Conservation (phyloP, 1,284 basidiomycete species). For the Sporisorium exsertum region DNA sequence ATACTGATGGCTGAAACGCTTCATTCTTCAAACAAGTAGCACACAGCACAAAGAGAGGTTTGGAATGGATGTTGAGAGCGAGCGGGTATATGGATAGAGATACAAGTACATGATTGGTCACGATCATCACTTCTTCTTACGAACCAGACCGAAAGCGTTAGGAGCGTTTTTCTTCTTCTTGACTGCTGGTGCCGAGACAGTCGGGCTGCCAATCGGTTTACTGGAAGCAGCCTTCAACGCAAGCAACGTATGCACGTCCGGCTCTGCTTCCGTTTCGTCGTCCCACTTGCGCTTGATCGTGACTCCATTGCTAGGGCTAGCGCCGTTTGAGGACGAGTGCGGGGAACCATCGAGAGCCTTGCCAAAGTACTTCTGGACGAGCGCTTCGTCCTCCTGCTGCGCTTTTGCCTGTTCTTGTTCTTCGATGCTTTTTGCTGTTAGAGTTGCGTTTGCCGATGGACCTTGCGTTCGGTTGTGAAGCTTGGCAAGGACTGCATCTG, state of each 20-base stretch:
- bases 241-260: constrained; percentile 26
- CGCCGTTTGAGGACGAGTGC: not conserved
- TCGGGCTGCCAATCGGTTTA: not conserved
- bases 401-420: constrained; percentile 72
- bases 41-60: not conserved
- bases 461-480: constrained; percentile 10
- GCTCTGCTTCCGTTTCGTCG: constrained; percentile 36
- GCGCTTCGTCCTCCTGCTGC: constrained; percentile 90
- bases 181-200: constrained; percentile 2
- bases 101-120: constrained; percentile 15
- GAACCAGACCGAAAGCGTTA: constrained; percentile 66
- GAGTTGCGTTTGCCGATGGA: not conserved
- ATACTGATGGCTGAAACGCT: too few relatives aligned
- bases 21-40: not conserved
- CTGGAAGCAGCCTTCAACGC: constrained; percentile 18
- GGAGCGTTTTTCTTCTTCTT: constrained; percentile 59
- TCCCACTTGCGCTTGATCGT: constrained; percentile 49
- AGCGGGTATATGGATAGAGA: constrained; percentile 1
- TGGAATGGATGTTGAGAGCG: not conserved
- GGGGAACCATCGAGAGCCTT: constrained; percentile 73
- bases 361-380: constrained; percentile 86
- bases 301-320: not conserved
- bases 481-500: constrained; percentile 57
- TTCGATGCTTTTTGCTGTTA: constrained; percentile 9
- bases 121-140: constrained; percentile 48